Percentiles rank a stretch among this genome's conserved stretches.
These are phyloP conservation scores for Neurospora discreta DNA, from an alignment of 495 filamentous ascomycete genomes.

Conservation along the genomic window DNA sequence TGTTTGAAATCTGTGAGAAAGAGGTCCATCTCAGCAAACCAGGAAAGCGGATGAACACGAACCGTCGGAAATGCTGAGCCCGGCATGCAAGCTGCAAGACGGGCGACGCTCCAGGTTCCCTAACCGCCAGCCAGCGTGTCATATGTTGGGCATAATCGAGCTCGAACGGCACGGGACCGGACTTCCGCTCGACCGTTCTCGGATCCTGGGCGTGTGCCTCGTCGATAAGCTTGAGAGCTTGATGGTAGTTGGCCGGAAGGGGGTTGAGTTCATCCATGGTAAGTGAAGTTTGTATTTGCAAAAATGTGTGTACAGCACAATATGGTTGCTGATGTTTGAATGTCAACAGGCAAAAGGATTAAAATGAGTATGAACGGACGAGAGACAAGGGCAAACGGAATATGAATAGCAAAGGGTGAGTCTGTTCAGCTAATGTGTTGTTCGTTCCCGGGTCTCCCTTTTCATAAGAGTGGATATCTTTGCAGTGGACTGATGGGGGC, in stretches of 20 bases:
- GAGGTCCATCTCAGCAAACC: background rate
- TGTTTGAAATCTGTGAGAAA: constrained; percentile 9
- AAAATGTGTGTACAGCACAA: background rate
- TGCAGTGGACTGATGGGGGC: background rate
- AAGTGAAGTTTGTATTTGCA: background rate
- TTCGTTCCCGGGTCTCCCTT: background rate
- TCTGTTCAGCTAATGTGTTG: background rate
- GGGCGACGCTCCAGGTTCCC: constrained; percentile 46
- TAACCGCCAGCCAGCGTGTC: constrained; percentile 52
- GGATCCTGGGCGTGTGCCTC: constrained; percentile 63
- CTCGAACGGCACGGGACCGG: constrained; percentile 49
- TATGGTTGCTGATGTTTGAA: background rate
- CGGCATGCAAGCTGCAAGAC: constrained; percentile 60
- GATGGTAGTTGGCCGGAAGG: constrained; percentile 17
- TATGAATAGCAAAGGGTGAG: background rate
- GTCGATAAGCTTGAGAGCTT: constrained; percentile 55
- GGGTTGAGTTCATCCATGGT: constrained; percentile 15
- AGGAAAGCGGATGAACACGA: background rate
- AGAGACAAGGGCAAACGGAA: background rate
- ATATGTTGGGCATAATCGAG: constrained; percentile 71
- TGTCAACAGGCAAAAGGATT: background rate
- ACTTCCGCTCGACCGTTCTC: constrained; percentile 23
- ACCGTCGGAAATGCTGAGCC: constrained; percentile 61
- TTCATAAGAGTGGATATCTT: background rate
- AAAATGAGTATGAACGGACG: background rate